phyloP scores from a whole-genome alignment of 2,329 filamentous ascomycete species.

The Polychaeton citri region DNA sequence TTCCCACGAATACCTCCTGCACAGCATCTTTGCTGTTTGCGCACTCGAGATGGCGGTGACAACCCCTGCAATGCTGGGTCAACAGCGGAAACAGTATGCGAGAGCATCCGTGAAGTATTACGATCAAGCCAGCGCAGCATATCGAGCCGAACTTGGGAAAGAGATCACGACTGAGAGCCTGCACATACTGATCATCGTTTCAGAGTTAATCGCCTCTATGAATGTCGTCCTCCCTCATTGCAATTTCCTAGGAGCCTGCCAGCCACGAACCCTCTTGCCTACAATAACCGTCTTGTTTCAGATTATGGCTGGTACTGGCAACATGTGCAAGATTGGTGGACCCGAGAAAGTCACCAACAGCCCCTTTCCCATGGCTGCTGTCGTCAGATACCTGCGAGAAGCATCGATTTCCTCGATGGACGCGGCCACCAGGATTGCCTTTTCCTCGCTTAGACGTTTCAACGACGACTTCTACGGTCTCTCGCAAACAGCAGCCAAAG shows the following conservation, averaged over 20 bases:
- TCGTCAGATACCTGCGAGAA: background rate
- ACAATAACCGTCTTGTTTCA: background rate
- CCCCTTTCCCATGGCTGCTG: background rate
- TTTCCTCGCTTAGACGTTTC: background rate
- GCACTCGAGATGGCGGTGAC: background rate
- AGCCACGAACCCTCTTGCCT: background rate
- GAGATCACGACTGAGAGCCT: background rate
- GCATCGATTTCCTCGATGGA: background rate
- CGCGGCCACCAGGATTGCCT: background rate
- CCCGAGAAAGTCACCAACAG: background rate
- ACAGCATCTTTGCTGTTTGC: slow-evolving; percentile 1
- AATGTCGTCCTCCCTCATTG: background rate
- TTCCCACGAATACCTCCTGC: slow-evolving; percentile 1
- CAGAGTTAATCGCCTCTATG: background rate
- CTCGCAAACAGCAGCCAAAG: background rate
- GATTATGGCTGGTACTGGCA: background rate
- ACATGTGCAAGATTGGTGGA: background rate
- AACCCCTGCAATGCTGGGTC: background rate
- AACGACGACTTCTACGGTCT: background rate
- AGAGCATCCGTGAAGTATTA: background rate
- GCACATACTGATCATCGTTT: background rate
- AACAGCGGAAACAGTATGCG: background rate
- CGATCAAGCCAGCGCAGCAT: background rate
- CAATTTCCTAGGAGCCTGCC: background rate
- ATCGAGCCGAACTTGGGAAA: background rate